Percentiles rank a stretch among this genome's conserved stretches.
Conservation (phyloP, 2,329 filamentous ascomycete genomes). For the Corynespora cassiicola region DNA sequence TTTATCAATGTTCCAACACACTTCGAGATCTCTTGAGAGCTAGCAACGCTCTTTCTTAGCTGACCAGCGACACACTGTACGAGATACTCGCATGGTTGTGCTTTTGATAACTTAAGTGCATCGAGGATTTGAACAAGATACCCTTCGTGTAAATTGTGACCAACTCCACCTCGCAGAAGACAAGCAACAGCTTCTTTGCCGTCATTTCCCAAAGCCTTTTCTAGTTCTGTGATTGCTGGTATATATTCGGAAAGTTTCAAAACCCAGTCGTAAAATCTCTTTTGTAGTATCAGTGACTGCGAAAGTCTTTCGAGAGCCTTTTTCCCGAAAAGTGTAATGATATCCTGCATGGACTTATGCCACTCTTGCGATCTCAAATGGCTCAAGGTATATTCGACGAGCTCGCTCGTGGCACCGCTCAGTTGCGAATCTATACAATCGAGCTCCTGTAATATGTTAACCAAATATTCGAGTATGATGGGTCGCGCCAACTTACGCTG, state of each 20-base stretch:
- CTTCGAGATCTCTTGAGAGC: conserved; percentile 18
- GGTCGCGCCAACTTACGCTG: not conserved
- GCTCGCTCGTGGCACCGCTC: no score
- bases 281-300: conserved; percentile 14
- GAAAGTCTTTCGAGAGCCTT: no score
- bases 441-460: no score
- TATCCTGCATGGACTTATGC: conserved; percentile 24
- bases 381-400: conserved; percentile 20
- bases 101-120: conserved; percentile 14
- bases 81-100: conserved; percentile 18
- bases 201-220: conserved; percentile 13
- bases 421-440: no score
- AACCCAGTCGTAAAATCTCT: conserved; percentile 16
- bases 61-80: conserved; percentile 25
- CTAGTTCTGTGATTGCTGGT: conserved; percentile 26
- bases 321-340: conserved; percentile 24
- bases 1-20: conserved; percentile 17
- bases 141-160: no score
- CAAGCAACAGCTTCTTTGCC: conserved; percentile 14
- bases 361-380: conserved; percentile 27
- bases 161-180: conserved; percentile 23
- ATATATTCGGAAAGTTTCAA: conserved; percentile 12
- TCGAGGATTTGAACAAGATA: conserved; percentile 22
- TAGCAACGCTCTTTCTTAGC: conserved; percentile 12
- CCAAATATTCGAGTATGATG: no score